Evolutionary conservation across 768 basidiomycete genomes (phyloP).

Genomic region (Leccinum imitatum): DNA sequence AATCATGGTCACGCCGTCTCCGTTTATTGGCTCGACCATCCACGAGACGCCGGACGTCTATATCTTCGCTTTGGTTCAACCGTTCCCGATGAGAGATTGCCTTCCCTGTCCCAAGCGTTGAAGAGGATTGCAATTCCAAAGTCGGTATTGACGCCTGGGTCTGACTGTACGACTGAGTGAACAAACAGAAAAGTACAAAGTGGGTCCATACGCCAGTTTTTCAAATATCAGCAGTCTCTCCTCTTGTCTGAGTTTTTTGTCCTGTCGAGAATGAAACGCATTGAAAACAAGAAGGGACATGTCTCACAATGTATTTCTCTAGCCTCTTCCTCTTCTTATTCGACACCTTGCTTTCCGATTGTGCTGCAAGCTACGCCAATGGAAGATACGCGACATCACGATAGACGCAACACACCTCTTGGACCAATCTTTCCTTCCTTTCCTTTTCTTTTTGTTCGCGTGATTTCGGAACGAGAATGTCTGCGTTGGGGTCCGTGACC

Average conservation of each 20-base stretch:
- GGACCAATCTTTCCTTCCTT: constrained; percentile 54
- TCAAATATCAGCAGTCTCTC: constrained; percentile 74
- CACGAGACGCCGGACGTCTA: constrained; percentile 52
- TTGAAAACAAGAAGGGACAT: not conserved
- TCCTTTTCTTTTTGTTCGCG: constrained; percentile 61
- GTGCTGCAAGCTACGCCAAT: constrained; percentile 32
- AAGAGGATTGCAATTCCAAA: constrained; percentile 70
- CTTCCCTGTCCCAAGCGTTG: constrained; percentile 80
- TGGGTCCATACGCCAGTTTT: constrained; percentile 66
- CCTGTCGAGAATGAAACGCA: constrained; percentile 41
- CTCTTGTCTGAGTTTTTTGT: constrained; percentile 91
- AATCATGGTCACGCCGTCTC: constrained; percentile 42
- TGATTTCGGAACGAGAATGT: constrained; percentile 56
- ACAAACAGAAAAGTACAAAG: not conserved
- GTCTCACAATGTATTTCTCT: constrained; percentile 86
- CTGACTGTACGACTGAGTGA: constrained; percentile 48
- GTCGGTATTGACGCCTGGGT: constrained; percentile 69
- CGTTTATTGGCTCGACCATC: constrained; percentile 48
- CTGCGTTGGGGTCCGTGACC: constrained; percentile 54
- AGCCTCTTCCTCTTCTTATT: constrained; percentile 85
- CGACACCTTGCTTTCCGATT: constrained; percentile 71
- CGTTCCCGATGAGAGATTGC: constrained; percentile 57
- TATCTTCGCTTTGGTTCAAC: constrained; percentile 58
- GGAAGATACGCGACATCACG: not conserved
- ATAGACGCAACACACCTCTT: constrained; percentile 49